phyloP scores from a whole-genome alignment of 371 early-diverging fungal species.

The Massospora cicadina region DNA sequence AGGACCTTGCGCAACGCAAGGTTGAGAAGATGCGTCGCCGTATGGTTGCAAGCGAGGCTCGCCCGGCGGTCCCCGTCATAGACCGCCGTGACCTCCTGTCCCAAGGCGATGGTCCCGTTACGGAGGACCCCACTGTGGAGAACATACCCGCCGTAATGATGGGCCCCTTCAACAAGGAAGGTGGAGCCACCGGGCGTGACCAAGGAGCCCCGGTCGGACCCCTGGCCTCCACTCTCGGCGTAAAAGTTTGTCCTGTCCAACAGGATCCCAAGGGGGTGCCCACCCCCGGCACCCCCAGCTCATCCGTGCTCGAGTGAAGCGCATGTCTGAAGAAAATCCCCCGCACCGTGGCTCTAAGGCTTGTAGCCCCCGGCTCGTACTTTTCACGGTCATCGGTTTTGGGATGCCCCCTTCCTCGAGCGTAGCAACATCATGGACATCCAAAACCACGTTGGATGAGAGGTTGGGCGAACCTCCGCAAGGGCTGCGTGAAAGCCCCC shows the following conservation, averaged over 20 bases:
- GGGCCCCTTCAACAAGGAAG: slow-evolving; percentile 83
- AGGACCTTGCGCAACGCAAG: slow-evolving; percentile 76
- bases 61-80: slow-evolving; percentile 77
- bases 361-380: slow-evolving; percentile 23
- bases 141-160: slow-evolving; percentile 92
- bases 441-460: slow-evolving; percentile 48
- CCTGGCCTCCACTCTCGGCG: slow-evolving; percentile 97
- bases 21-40: slow-evolving; percentile 96
- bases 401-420: slow-evolving; percentile 60
- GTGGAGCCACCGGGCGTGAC: slow-evolving; percentile 64
- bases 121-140: slow-evolving; percentile 89
- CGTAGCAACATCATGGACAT: slow-evolving; percentile 80
- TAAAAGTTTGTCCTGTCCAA: slow-evolving; percentile 97
- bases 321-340: not conserved
- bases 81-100: slow-evolving; percentile 48
- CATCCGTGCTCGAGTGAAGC: not conserved
- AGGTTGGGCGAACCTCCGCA: slow-evolving; percentile 29
- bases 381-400: slow-evolving; percentile 84
- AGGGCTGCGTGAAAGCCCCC: slow-evolving; percentile 51
- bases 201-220: slow-evolving; percentile 90
- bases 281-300: not conserved
- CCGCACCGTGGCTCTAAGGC: not conserved
- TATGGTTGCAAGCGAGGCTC: slow-evolving; percentile 92
- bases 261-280: slow-evolving; percentile 47
- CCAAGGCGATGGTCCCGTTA: slow-evolving; percentile 57